Base-by-base conservation (phyloP, 208 protist species). In the Naegleria lovaniensis region DNA sequence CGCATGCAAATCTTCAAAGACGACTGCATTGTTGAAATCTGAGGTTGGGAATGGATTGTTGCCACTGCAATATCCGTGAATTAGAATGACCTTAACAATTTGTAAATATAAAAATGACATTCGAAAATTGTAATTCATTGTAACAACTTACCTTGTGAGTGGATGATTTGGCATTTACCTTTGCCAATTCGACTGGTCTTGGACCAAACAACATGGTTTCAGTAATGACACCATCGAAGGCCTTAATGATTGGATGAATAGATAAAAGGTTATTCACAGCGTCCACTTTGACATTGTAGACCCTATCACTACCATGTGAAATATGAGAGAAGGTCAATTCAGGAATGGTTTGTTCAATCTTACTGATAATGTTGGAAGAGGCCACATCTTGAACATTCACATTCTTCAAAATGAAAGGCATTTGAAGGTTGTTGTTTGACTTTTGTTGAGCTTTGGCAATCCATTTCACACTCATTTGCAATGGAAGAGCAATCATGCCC, bases 61-160 rank as follows among this genome's bases (percentile, higher is more conserved):
- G 59, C 59, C 83, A 9, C 90, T n/a, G 39, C 92, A 93, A 48
- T 93, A 93, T 48, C 92, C 90, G 48, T 92, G 90, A 25, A 92
- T 51, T 0, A 93, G 59, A 6, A 93, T 3, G 5, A 89, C 67
- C 43, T 48, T 9, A 48, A 48, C n/a, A n/a, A n/a, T n/a, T n/a
- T n/a, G n/a, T n/a, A n/a, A n/a, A n/a, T n/a, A n/a, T n/a, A n/a
- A n/a, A n/a, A n/a, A n/a, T n/a, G n/a, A n/a, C n/a, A n/a, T n/a
- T n/a, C n/a, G n/a, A n/a, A n/a, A n/a, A n/a, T n/a, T n/a, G n/a
- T n/a, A n/a, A n/a, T n/a, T n/a, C n/a, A n/a, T n/a, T n/a, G n/a
- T n/a, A n/a, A n/a, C n/a, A n/a, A 48, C 43, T 48, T 48, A 48
- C 43, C 29, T 79, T 79, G 25, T 79, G 67, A 36, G 16, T 79